Percentiles rank a stretch among this genome's conserved stretches.
Evolutionary conservation across 139 green algal species (phyloP).

Genomic region (Coelastrella sp.): DNA sequence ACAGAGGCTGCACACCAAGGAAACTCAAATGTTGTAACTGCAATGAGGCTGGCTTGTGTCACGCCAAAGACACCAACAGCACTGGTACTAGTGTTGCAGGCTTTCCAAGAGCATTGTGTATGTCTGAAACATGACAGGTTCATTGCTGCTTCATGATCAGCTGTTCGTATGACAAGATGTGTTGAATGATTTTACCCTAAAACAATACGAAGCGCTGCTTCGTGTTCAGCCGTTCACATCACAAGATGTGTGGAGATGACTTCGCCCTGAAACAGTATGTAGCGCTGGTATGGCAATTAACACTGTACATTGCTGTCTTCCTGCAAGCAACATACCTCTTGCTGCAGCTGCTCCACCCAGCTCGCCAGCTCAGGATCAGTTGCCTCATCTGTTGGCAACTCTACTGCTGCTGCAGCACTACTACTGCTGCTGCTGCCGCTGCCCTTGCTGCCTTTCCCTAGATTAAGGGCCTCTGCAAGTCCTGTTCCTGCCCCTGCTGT

Average conservation of each 20-base stretch:
- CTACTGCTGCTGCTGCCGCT: conserved; percentile 19
- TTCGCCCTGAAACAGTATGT: neutral
- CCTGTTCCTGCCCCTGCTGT: conserved; percentile 26
- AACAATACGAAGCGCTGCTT: neutral
- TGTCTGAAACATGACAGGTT: too few relatives aligned
- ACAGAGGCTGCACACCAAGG: too few relatives aligned
- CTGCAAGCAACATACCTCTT: conserved; percentile 9
- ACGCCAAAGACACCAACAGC: too few relatives aligned
- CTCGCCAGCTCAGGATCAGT: conserved; percentile 45
- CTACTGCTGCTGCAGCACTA: neutral
- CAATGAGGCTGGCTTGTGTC: too few relatives aligned
- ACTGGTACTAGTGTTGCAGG: too few relatives aligned
- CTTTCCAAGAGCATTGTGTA: too few relatives aligned
- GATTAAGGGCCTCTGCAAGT: conserved; percentile 34
- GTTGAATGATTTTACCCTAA: neutral
- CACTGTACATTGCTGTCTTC: neutral
- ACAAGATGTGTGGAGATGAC: too few relatives aligned
- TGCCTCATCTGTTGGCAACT: conserved; percentile 39
- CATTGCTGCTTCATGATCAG: too few relatives aligned
- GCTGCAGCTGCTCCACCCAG: conserved; percentile 39
- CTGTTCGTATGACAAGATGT: too few relatives aligned
- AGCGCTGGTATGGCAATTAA: neutral
- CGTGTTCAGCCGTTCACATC: too few relatives aligned
- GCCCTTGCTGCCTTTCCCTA: conserved; percentile 1
- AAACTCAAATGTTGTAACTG: too few relatives aligned